phyloP scores from a whole-genome alignment of 2,329 filamentous ascomycete species.

The Ophiostoma sp. region DNA sequence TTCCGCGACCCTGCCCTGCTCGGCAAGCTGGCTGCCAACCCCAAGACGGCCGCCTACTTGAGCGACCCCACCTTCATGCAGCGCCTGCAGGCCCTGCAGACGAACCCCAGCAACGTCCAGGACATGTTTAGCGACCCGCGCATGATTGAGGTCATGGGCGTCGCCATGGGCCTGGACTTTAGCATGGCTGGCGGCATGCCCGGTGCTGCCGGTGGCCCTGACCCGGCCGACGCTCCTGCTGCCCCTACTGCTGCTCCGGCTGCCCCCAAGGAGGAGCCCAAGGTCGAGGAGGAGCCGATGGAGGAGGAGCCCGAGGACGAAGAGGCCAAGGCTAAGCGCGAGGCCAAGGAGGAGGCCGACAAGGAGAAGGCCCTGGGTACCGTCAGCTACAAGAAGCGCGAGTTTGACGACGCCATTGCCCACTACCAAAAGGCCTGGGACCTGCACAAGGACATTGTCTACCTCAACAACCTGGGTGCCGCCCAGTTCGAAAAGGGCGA shows the following conservation, averaged over 20 bases:
- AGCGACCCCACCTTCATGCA: constrained; percentile 85
- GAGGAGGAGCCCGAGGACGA: constrained; percentile 61
- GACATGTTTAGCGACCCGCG: constrained; percentile 85
- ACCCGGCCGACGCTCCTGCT: constrained; percentile 35
- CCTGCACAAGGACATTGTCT: constrained; percentile 91
- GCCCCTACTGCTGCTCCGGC: background rate
- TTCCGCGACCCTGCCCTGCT: constrained; percentile 91
- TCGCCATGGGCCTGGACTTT: constrained; percentile 93
- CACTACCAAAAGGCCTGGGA: constrained; percentile 98
- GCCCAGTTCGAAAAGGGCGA: constrained; percentile 97
- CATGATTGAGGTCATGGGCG: constrained; percentile 91
- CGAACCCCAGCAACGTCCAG: constrained; percentile 76
- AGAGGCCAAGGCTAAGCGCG: constrained; percentile 63
- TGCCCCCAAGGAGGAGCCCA: constrained; percentile 70
- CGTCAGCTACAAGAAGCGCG: constrained; percentile 95
- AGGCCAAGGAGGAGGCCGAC: constrained; percentile 89
- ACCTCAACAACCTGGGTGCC: constrained; percentile 93
- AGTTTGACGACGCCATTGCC: constrained; percentile 91
- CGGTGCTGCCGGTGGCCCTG: constrained; percentile 27
- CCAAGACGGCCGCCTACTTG: constrained; percentile 82
- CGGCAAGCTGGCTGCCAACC: constrained; percentile 88
- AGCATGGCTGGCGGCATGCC: constrained; percentile 51
- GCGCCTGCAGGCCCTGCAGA: constrained; percentile 78
- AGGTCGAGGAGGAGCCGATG: constrained; percentile 64
- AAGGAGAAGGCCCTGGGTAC: constrained; percentile 93